Evolutionary conservation across 108 stramenopile species (phyloP).

Genomic region (Pelagomonas calceolata): DNA sequence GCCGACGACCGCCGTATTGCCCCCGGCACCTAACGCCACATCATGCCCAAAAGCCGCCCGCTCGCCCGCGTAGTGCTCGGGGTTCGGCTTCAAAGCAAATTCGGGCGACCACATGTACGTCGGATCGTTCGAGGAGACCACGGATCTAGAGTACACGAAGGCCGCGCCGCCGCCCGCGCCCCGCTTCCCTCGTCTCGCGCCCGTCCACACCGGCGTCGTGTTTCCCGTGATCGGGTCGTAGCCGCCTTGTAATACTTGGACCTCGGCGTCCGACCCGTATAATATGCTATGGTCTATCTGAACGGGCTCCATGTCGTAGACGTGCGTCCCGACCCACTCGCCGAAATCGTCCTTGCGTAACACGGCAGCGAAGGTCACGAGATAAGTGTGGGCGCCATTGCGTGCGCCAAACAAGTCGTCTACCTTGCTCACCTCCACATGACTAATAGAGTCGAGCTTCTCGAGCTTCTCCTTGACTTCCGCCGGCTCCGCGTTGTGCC

Average conservation of each 20-base stretch:
- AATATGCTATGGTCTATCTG: not conserved
- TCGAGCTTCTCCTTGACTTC: conserved; percentile 32
- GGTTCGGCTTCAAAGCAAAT: not conserved
- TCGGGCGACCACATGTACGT: not conserved
- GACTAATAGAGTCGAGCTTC: conserved; percentile 35
- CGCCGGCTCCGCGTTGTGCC: conserved; percentile 28
- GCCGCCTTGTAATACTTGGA: not conserved
- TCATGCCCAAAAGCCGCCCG: conserved; percentile 16
- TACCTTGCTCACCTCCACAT: conserved; percentile 26
- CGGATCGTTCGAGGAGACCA: not conserved
- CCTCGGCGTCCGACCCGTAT: not conserved
- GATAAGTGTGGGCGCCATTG: conserved; percentile 32
- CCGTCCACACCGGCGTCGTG: not conserved
- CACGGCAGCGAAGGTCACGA: conserved; percentile 37
- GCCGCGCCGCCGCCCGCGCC: not conserved
- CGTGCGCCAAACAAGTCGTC: conserved; percentile 9
- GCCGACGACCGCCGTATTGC: conserved; percentile 21
- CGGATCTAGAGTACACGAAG: not conserved
- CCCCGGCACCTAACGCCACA: conserved; percentile 8
- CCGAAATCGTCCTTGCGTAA: conserved; percentile 36
- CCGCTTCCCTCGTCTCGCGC: not conserved
- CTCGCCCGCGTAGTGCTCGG: not conserved
- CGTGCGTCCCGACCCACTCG: not conserved
- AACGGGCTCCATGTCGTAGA: not conserved
- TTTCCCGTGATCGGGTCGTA: not conserved